Conservation (phyloP, 108 stramenopile genomes). For the Seminavis robusta region DNA sequence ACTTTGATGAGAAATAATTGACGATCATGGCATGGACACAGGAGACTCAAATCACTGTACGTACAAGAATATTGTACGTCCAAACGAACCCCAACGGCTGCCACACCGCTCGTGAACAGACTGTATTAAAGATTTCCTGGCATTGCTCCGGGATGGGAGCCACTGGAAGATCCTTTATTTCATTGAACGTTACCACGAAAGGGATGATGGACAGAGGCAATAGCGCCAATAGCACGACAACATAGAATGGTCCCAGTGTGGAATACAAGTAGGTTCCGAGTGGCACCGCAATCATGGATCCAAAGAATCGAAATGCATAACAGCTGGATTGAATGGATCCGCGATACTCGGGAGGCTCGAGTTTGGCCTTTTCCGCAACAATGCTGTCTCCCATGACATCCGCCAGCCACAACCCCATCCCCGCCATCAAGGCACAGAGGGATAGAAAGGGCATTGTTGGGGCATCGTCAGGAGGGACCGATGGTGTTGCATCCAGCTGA, state of each 20-base stretch:
- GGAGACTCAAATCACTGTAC: no score
- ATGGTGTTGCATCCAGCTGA: no score
- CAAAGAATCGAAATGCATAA: slow-evolving; percentile 82
- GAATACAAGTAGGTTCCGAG: slow-evolving; percentile 59
- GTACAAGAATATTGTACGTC: slow-evolving; percentile 81
- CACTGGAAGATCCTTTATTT: slow-evolving; percentile 47
- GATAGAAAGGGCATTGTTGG: slow-evolving; percentile 65
- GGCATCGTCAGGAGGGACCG: slow-evolving; percentile 42
- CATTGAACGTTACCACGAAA: slow-evolving; percentile 53
- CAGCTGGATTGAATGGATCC: slow-evolving; percentile 76
- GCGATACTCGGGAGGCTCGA: slow-evolving; percentile 64
- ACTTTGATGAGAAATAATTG: no score
- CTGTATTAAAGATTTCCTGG: slow-evolving; percentile 78
- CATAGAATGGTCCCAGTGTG: slow-evolving; percentile 43
- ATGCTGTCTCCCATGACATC: slow-evolving; percentile 86
- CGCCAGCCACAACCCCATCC: slow-evolving; percentile 79
- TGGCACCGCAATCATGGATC: slow-evolving; percentile 74
- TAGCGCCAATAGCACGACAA: slow-evolving; percentile 52
- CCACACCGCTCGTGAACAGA: slow-evolving; percentile 82
- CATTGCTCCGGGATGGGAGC: slow-evolving; percentile 66
- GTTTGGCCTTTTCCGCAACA: slow-evolving; percentile 85
- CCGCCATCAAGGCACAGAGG: slow-evolving; percentile 44
- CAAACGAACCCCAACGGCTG: slow-evolving; percentile 89
- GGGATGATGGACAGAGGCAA: slow-evolving; percentile 63
- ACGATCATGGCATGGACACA: no score